Evolutionary conservation across 2,329 filamentous ascomycete genomes (phyloP), one percentile per base, ranked within the genome.

Genomic region (Bisporella sp.): DNA sequence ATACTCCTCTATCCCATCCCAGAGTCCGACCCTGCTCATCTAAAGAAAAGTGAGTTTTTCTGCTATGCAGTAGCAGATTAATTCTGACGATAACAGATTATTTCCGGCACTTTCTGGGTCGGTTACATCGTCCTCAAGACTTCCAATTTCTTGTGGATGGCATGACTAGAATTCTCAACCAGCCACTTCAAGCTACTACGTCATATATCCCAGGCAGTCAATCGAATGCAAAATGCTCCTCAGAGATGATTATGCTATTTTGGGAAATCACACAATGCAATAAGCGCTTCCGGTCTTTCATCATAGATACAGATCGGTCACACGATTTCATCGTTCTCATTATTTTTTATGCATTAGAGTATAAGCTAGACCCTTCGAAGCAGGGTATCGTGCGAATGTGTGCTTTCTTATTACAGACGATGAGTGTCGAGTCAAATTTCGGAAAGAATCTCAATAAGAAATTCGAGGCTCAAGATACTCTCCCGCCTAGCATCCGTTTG

Each of bases 211-310:
- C 92, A 0, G 89, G 90, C 4, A 85, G 85, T 39, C 89, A 95
- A 61, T 52, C 85, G 45, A 80, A 86, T 0, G 74, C 89, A 47
- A 89, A 88, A 63, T 95, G 92, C 77, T 89, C 91, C 0, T 91
- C 93, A 1, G 93, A 99, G 69, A 95, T 95, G 73, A 84, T 97
- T 49, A 93, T 96, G 79, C 76, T 99, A 2, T 96, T 97, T 65
- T 99, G 93, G 93, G 93, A 99, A 71, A 82, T 89, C 37, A 82
- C 93, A 4, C 93, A 99, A 68, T 96, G 92, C 76, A 99, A 99
- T 71, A 97, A 96, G 70, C 81, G 92, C 52, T 99, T 99, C 71
- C 80, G 93, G 32, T 89, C 90, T 1, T 99, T 96, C 68, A 93
- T 99, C 62, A 92, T 97, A 56, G 93, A 99, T 61, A 97, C 93